A percentile compares a stretch with the other conserved stretches of the same genome.
Evolutionary conservation across 768 basidiomycete genomes (phyloP).

Genomic region (Mycena vitilis): DNA sequence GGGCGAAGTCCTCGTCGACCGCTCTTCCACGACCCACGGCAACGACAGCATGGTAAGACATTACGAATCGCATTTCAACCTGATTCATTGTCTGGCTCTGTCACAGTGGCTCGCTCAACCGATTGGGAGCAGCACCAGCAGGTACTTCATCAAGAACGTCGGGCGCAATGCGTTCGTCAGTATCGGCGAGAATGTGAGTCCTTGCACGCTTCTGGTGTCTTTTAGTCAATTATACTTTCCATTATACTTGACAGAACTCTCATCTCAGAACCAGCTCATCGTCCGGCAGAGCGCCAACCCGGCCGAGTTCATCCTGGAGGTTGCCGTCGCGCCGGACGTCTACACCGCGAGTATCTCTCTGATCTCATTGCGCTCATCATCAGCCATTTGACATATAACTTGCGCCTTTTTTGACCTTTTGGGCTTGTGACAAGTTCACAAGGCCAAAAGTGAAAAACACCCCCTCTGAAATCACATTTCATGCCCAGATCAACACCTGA

Average conservation of each 20-base stretch:
- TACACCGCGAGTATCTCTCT: background rate
- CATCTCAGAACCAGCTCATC: background rate
- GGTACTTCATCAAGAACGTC: background rate
- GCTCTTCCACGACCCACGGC: background rate
- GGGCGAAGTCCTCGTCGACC: background rate
- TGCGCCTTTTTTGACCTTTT: too few species aligned
- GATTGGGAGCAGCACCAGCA: background rate
- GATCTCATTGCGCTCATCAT: too few species aligned
- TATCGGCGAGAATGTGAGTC: background rate
- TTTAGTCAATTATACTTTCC: too few species aligned
- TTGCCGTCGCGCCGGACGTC: background rate
- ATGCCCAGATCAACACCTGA: too few species aligned
- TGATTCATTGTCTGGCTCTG: background rate
- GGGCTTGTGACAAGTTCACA: too few species aligned
- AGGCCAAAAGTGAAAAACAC: too few species aligned
- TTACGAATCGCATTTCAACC: background rate
- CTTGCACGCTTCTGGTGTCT: background rate
- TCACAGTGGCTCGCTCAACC: background rate
- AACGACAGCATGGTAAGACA: background rate
- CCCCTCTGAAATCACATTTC: too few species aligned
- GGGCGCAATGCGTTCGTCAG: background rate
- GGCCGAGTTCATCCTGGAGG: background rate
- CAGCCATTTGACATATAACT: too few species aligned
- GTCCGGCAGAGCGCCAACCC: background rate
- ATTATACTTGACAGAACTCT: too few species aligned